Evolutionary conservation across 257 asterid genomes (phyloP).

Genomic region (Coffea eugenioides): DNA sequence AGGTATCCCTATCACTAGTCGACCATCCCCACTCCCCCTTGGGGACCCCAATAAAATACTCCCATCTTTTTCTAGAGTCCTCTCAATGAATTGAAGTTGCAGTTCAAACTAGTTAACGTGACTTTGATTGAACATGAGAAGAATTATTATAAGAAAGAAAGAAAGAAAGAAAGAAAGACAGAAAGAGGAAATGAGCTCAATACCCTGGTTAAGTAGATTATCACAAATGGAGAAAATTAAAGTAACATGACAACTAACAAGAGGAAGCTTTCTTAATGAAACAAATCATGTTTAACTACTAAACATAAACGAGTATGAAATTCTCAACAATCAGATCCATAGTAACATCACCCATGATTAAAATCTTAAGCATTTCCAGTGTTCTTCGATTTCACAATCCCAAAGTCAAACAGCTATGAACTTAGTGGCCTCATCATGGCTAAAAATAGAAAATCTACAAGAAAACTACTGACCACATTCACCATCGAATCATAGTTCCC

Average conservation of each 20-base stretch:
- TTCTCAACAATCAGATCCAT: neutral
- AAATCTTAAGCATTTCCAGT: neutral
- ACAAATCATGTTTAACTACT: too few species aligned
- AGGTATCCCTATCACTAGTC: neutral
- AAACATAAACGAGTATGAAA: too few species aligned
- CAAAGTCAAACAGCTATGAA: neutral
- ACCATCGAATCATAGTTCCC: neutral
- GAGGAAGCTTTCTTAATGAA: too few species aligned
- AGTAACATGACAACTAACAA: too few species aligned
- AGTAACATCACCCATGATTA: neutral
- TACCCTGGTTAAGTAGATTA: neutral
- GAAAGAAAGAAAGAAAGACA: neutral
- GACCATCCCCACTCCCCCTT: neutral
- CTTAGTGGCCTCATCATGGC: too few species aligned
- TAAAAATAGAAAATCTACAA: too few species aligned
- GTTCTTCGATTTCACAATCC: neutral
- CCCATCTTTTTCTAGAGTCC: neutral
- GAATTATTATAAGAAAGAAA: neutral
- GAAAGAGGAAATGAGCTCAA: neutral
- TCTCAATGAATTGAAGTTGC: neutral
- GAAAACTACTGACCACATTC: neutral
- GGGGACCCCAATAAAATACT: neutral
- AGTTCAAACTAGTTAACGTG: slow-evolving; percentile 1
- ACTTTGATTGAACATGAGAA: neutral
- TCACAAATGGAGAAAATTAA: too few species aligned